Base-by-base conservation (phyloP, 2,329 filamentous ascomycete genomes). In the Alternaria triticimaculans region DNA sequence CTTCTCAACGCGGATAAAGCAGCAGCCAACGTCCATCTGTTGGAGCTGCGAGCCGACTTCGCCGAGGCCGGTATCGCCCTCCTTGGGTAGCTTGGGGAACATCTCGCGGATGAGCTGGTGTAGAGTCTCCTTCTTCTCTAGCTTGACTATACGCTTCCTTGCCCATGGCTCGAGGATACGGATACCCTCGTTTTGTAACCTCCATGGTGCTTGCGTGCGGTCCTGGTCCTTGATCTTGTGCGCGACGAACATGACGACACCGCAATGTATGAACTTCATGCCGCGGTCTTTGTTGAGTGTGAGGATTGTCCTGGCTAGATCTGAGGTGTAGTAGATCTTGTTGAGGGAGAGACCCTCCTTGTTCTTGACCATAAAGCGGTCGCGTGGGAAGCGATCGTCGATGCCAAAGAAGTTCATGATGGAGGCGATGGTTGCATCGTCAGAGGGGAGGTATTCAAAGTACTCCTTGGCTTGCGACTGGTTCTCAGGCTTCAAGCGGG, bases 341-440 rank as follows among this genome's bases (percentile, higher is more conserved):
- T 97, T 97, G 56, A 92, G 90, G 0, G 95, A 93, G 76, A 93
- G 89, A 51, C 94, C 96, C 66, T 90, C 87, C 25, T 92, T 92
- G 82, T 99, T 99, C 74, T 96, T 92, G 56, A 99, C 96, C 90
- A 99, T 92, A 84, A 96, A 99, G 60, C 95, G 90, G 80, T 97
- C 92, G 21, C 90, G 86, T 0, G 96, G 96, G 84, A 99, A 99
- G 51, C 91, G 90, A 0, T 89, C 80, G 0, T 93, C 94, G 66
- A 98, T 85, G 57, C 91, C 86, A 83, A 98, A 99, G 82, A 98
- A 98, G 3, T 87, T 80, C 73, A 90, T 91, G 75, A 99, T 95
- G 59, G 87, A 86, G 65, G 89, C 80, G 58, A 99, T 90, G 63
- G 96, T 92, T 3, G 89, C 83, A 78, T 97, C 92, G 25, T 90